Evolutionary conservation across 345 rosid species (phyloP).

Genomic region (Hypericum androsaemum): DNA sequence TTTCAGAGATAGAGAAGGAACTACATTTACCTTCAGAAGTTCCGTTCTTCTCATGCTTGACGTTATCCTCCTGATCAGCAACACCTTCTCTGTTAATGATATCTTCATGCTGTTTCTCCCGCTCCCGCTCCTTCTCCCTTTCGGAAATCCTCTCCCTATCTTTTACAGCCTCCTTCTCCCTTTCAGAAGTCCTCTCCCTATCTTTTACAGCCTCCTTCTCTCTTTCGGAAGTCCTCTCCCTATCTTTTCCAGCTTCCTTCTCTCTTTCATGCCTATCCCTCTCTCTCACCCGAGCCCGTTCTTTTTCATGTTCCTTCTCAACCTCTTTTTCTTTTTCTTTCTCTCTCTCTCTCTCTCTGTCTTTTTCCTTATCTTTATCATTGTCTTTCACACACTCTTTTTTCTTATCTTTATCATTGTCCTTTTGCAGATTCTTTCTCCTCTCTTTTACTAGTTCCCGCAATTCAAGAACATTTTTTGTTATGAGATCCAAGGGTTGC

Average conservation of each 20-base stretch:
- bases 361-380: constrained; percentile 6
- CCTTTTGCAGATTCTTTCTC: constrained; percentile 32
- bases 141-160: constrained; percentile 38
- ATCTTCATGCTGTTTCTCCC: constrained; percentile 54
- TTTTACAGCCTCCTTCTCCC: constrained; percentile 47
- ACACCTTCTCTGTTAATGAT: constrained; percentile 36
- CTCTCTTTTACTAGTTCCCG: constrained; percentile 70
- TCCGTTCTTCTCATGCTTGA: constrained; percentile 47
- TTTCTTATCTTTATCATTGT: background rate
- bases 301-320: constrained; percentile 51
- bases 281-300: constrained; percentile 51
- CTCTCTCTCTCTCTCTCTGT: constrained; percentile 7
- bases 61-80: constrained; percentile 38
- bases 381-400: background rate
- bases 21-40: constrained; percentile 35
- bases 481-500: constrained; percentile 91
- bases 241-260: constrained; percentile 46
- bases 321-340: constrained; percentile 28
- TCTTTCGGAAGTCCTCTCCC: constrained; percentile 37
- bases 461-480: constrained; percentile 75
- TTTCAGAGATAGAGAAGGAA: background rate
- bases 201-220: constrained; percentile 52
- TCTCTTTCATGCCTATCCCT: constrained; percentile 64
- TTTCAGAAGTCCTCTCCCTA: constrained; percentile 37
- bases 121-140: constrained; percentile 54